Evolutionary conservation across 2,329 filamentous ascomycete species (phyloP).

Genomic region (Ceratocystis papillata): DNA sequence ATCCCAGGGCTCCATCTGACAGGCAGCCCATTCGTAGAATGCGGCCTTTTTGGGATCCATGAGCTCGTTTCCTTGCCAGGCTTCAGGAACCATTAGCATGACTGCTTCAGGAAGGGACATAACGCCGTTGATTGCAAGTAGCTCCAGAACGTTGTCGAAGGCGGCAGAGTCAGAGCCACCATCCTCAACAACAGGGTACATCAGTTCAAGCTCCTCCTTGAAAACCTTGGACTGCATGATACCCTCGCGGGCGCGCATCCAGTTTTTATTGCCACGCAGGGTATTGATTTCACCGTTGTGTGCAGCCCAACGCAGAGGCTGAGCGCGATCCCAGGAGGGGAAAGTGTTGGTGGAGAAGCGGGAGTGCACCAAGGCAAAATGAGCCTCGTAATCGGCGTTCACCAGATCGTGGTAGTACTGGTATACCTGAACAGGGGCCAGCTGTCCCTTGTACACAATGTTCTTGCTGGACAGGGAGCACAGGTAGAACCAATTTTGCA

Average conservation of each 20-base stretch:
- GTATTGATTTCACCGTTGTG: conserved; percentile 99
- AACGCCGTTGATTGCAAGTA: conserved; percentile 90
- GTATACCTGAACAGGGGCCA: conserved; percentile 90
- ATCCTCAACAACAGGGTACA: conserved; percentile 93
- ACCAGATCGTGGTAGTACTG: conserved; percentile 96
- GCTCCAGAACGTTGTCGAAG: conserved; percentile 91
- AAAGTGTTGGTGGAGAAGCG: conserved; percentile 98
- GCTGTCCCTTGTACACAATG: conserved; percentile 97
- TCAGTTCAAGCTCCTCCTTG: conserved; percentile 75
- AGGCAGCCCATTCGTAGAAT: conserved; percentile 97
- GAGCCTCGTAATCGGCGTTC: conserved; percentile 91
- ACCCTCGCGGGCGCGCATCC: conserved; percentile 96
- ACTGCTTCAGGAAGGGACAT: conserved; percentile 90
- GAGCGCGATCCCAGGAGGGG: conserved; percentile 94
- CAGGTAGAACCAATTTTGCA: conserved; percentile 98
- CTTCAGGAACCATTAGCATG: conserved; percentile 97
- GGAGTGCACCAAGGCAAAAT: conserved; percentile 93
- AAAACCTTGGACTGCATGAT: conserved; percentile 89
- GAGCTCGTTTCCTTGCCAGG: conserved; percentile 84
- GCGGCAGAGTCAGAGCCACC: conserved; percentile 94
- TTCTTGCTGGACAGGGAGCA: conserved; percentile 96
- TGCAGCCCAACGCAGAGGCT: conserved; percentile 90
- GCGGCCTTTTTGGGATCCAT: conserved; percentile 95
- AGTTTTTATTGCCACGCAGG: conserved; percentile 95
- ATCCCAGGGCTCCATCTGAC: conserved; percentile 99